These are phyloP conservation scores for Pseudotsuga menziesii DNA, from an alignment of 75 land plant genomes.

Conservation along the genomic window DNA sequence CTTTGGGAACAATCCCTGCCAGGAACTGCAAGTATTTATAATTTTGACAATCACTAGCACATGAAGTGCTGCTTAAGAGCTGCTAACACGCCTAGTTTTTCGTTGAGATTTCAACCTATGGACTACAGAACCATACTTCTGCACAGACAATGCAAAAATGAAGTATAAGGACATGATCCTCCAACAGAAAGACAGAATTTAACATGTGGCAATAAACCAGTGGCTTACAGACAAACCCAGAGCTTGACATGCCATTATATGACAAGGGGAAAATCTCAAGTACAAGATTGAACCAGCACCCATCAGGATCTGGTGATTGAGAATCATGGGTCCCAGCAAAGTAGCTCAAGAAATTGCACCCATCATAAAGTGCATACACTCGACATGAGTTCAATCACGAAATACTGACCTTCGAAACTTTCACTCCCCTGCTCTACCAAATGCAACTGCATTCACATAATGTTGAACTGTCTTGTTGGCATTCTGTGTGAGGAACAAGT, in stretches of 20 bases:
- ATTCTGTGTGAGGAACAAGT: neutral
- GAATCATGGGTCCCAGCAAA: neutral
- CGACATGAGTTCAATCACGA: neutral
- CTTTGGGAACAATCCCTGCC: neutral
- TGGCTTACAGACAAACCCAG: conserved; percentile 2
- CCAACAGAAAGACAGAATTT: neutral
- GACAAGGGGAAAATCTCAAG: conserved; percentile 3
- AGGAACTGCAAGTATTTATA: neutral
- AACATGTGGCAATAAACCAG: neutral
- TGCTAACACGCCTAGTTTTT: too few relatives aligned
- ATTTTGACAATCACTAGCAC: neutral
- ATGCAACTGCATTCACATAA: neutral
- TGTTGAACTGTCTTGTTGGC: neutral
- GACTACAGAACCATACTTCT: neutral
- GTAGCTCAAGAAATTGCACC: neutral
- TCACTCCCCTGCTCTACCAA: neutral
- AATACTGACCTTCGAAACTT: neutral
- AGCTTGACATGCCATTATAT: neutral
- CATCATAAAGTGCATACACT: neutral
- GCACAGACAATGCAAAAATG: neutral
- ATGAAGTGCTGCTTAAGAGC: neutral
- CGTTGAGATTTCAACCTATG: neutral
- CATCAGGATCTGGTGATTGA: conserved; percentile 1
- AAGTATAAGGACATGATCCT: neutral
- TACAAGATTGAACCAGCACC: conserved; percentile 10